Conservation (phyloP, 2,329 filamentous ascomycete genomes). For the Aspergillus sp. region DNA sequence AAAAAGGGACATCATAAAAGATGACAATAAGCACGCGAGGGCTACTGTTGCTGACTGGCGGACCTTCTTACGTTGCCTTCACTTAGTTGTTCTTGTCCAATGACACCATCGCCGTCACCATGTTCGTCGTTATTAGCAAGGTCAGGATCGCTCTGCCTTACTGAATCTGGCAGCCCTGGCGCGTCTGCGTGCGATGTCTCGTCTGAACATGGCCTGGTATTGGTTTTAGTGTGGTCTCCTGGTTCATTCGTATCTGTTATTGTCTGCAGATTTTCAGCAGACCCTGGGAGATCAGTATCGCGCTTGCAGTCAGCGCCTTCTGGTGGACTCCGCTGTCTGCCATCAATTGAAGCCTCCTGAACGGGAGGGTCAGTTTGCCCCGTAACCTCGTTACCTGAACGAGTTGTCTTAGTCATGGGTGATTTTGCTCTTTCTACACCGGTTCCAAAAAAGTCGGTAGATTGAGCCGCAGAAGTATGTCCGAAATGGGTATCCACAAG, state of each 20-base stretch:
- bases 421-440: conserved; percentile 62
- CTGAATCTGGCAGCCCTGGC: conserved; percentile 41
- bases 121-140: conserved; percentile 43
- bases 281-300: not conserved
- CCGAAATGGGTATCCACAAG: conserved; percentile 91
- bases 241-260: not conserved
- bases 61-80: not conserved
- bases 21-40: too few species aligned
- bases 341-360: not conserved
- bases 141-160: conserved; percentile 59
- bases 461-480: conserved; percentile 58
- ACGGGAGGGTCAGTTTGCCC: conserved; percentile 15
- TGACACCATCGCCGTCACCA: conserved; percentile 30
- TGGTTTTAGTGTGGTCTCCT: not conserved
- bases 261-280: not conserved
- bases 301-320: not conserved
- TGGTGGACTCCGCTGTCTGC: not conserved
- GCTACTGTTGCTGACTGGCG: not conserved
- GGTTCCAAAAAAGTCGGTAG: conserved; percentile 59
- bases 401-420: conserved; percentile 48
- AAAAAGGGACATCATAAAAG: too few species aligned
- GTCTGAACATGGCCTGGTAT: not conserved
- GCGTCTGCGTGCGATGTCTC: conserved; percentile 2
- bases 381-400: conserved; percentile 59
- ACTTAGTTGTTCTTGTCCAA: conserved; percentile 11